Evolutionary conservation across 2,329 filamentous ascomycete genomes (phyloP).

Genomic region (Amylocarpus encephaloides): DNA sequence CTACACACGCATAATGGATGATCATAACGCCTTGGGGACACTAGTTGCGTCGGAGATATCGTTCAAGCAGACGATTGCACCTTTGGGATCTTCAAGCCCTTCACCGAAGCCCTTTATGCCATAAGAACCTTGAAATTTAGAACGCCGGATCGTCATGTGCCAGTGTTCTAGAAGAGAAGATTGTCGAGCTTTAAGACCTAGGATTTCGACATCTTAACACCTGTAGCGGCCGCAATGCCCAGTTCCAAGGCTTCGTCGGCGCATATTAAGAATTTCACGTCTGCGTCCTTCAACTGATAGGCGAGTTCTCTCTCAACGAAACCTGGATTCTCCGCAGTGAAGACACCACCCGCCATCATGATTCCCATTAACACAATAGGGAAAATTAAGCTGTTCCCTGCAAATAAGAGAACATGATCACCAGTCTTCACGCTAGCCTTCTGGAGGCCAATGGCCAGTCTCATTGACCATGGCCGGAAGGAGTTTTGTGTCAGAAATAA

Average conservation of each 20-base stretch:
- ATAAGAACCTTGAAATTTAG: slow-evolving; percentile 61
- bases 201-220: slow-evolving; percentile 47
- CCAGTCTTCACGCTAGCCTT: slow-evolving; percentile 58
- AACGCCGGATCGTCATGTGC: slow-evolving; percentile 36
- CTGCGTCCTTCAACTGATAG: slow-evolving; percentile 68
- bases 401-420: slow-evolving; percentile 68
- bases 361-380: slow-evolving; percentile 65
- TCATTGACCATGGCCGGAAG: slow-evolving; percentile 65
- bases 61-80: slow-evolving; percentile 60
- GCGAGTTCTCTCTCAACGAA: slow-evolving; percentile 67
- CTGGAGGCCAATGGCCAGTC: slow-evolving; percentile 62
- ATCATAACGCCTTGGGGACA: slow-evolving; percentile 72
- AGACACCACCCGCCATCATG: slow-evolving; percentile 71
- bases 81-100: slow-evolving; percentile 35
- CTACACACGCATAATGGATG: slow-evolving; percentile 23
- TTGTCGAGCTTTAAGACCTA: slow-evolving; percentile 63
- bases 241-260: slow-evolving; percentile 53
- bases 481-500: slow-evolving; percentile 57
- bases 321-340: slow-evolving; percentile 67
- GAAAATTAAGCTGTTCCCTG: slow-evolving; percentile 67
- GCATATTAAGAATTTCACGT: slow-evolving; percentile 61
- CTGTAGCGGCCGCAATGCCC: slow-evolving; percentile 58
- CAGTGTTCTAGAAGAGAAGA: slow-evolving; percentile 39
- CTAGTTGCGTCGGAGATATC: slow-evolving; percentile 80
- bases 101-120: slow-evolving; percentile 43